phyloP scores from a whole-genome alignment of 148 eudicot genomes.

The Fagopyrum homotropicum region DNA sequence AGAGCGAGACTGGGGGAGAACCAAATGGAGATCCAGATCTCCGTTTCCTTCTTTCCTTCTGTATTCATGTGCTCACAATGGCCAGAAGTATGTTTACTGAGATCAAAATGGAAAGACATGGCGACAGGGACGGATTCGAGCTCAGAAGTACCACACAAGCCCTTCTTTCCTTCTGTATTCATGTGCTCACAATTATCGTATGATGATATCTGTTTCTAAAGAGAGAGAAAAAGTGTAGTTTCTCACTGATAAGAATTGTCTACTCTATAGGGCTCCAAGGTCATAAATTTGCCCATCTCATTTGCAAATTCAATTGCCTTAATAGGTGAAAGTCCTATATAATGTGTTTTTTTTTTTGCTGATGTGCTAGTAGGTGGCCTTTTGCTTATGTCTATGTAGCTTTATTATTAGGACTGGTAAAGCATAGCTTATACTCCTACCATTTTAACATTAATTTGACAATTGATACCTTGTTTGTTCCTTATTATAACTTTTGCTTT shows the following conservation, averaged over 20 bases:
- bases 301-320: neutral
- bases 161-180: too few species aligned
- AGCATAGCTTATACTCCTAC: neutral
- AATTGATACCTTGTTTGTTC: neutral
- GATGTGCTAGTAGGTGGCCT: neutral
- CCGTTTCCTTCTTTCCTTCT: too few species aligned
- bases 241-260: neutral
- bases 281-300: neutral
- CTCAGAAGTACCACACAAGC: too few species aligned
- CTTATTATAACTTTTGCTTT: neutral
- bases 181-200: neutral
- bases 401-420: neutral
- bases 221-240: conserved; percentile 1
- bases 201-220: neutral
- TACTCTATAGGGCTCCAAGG: neutral
- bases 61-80: too few species aligned
- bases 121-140: too few species aligned
- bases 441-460: neutral
- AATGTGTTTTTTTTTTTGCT: neutral
- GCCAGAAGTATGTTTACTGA: too few species aligned
- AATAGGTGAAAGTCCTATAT: neutral
- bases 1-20: too few species aligned
- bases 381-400: neutral
- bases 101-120: too few species aligned
- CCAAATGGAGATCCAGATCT: too few species aligned